Conservation (phyloP, 495 filamentous ascomycete species). For the Penicillium argentinense region DNA sequence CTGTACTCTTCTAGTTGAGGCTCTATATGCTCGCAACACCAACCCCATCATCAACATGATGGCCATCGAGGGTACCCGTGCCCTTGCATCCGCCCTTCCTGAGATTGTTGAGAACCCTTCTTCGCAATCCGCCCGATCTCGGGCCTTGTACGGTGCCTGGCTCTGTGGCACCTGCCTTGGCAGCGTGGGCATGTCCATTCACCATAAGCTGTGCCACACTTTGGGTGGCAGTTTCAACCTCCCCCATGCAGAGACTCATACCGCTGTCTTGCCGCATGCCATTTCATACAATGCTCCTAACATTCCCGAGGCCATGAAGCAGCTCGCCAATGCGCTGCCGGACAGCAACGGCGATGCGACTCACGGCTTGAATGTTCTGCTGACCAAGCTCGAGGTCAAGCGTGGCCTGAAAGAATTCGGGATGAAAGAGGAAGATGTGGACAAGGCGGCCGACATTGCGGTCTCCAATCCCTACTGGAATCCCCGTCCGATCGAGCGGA, state of each 20-base stretch:
- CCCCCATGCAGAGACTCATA: slow-evolving; percentile 70
- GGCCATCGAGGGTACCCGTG: slow-evolving; percentile 55
- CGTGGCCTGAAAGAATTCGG: slow-evolving; percentile 58
- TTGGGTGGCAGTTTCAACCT: slow-evolving; percentile 69
- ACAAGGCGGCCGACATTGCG: slow-evolving; percentile 65
- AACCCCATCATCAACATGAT: slow-evolving; percentile 61
- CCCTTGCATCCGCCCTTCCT: slow-evolving; percentile 56
- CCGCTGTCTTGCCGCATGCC: slow-evolving; percentile 65
- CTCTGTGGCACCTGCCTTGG: slow-evolving; percentile 64
- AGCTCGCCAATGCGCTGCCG: slow-evolving; percentile 57
- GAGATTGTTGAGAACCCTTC: slow-evolving; percentile 51
- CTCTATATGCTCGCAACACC: slow-evolving; percentile 62
- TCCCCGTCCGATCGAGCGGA: slow-evolving; percentile 57
- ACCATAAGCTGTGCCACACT: slow-evolving; percentile 71
- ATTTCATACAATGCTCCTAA: slow-evolving; percentile 66
- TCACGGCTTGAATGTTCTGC: slow-evolving; percentile 59
- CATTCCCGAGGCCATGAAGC: slow-evolving; percentile 58
- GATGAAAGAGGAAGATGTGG: slow-evolving; percentile 66
- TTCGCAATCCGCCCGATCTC: slow-evolving; percentile 50
- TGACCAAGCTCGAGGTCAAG: slow-evolving; percentile 58
- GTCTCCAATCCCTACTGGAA: slow-evolving; percentile 66
- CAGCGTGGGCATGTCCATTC: slow-evolving; percentile 67
- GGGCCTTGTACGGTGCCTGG: slow-evolving; percentile 66
- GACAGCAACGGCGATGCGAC: slow-evolving; percentile 60
- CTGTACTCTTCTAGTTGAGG: slow-evolving; percentile 57